phyloP scores from a whole-genome alignment of 192 early-diverging fungal genomes.

The Lunasporangiospora selenospora region DNA sequence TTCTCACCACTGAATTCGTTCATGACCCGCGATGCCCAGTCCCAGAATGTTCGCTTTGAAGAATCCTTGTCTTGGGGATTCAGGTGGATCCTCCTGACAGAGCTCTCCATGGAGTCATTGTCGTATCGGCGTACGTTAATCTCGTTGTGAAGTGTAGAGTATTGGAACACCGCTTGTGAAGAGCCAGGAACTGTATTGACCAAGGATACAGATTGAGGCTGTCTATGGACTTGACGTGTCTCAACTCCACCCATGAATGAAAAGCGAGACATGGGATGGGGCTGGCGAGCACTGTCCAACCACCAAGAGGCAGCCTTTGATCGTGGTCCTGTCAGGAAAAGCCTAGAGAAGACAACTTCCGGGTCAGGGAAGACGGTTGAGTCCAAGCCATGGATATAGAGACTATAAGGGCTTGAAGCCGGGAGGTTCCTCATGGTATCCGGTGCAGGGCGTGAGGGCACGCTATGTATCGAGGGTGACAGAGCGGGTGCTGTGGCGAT shows the following conservation, averaged over 20 bases:
- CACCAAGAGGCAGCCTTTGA: slow-evolving; percentile 55
- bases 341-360: slow-evolving; percentile 47
- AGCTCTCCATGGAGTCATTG: neutral
- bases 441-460: neutral
- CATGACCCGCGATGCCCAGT: slow-evolving; percentile 62
- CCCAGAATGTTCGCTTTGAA: slow-evolving; percentile 64
- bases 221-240: slow-evolving; percentile 5
- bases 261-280: slow-evolving; percentile 57
- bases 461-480: too few relatives aligned
- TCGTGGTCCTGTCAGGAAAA: slow-evolving; percentile 35
- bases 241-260: slow-evolving; percentile 70
- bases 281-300: slow-evolving; percentile 69
- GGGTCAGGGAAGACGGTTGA: slow-evolving; percentile 35
- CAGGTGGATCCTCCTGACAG: slow-evolving; percentile 27
- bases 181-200: neutral
- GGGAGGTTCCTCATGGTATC: neutral
- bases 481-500: too few relatives aligned
- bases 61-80: neutral
- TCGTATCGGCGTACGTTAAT: slow-evolving; percentile 15
- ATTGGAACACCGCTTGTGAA: slow-evolving; percentile 35
- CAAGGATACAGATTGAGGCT: too few relatives aligned
- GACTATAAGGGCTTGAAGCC: slow-evolving; percentile 29
- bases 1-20: slow-evolving; percentile 28
- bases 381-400: slow-evolving; percentile 31
- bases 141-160: slow-evolving; percentile 40